Evolutionary conservation across 371 early-diverging fungal genomes (phyloP).

Genomic region (Apophysomyces variabilis): DNA sequence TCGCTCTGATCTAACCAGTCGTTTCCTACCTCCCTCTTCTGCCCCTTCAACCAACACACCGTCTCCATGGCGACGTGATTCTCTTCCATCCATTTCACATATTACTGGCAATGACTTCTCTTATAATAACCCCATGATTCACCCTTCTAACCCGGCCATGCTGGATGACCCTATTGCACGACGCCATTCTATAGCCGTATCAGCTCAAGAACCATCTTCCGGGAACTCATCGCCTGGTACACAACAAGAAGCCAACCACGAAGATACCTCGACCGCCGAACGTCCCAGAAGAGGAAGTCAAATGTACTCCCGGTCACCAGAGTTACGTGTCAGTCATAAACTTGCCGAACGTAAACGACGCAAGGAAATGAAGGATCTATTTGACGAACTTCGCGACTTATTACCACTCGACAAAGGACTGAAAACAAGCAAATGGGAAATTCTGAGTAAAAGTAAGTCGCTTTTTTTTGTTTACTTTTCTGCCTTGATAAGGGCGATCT

Average conservation of each 20-base stretch:
- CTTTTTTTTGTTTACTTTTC: neutral
- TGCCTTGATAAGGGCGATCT: neutral
- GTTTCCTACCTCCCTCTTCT: slow-evolving; percentile 22
- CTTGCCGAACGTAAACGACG: slow-evolving; percentile 80
- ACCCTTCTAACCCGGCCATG: slow-evolving; percentile 17
- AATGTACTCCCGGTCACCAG: slow-evolving; percentile 62
- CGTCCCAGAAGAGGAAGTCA: slow-evolving; percentile 4
- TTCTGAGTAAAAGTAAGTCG: slow-evolving; percentile 67
- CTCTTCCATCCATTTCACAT: slow-evolving; percentile 44
- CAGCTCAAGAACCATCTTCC: slow-evolving; percentile 1
- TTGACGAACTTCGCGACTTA: slow-evolving; percentile 74
- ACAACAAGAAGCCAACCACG: neutral
- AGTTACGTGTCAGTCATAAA: slow-evolving; percentile 71
- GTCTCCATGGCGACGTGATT: slow-evolving; percentile 39
- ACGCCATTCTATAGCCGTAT: slow-evolving; percentile 26
- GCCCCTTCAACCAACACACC: slow-evolving; percentile 13
- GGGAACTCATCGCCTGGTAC: neutral
- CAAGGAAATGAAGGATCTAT: slow-evolving; percentile 81
- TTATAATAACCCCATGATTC: slow-evolving; percentile 6
- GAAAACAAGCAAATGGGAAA: slow-evolving; percentile 82
- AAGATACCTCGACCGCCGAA: neutral
- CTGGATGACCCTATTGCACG: slow-evolving; percentile 23
- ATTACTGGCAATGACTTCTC: slow-evolving; percentile 19
- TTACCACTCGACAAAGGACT: slow-evolving; percentile 71
- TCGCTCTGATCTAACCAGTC: slow-evolving; percentile 24